Percentiles rank a stretch among this genome's conserved stretches.
Conservation (phyloP, 23 red algal genomes). For the Gracilaria domingensis region DNA sequence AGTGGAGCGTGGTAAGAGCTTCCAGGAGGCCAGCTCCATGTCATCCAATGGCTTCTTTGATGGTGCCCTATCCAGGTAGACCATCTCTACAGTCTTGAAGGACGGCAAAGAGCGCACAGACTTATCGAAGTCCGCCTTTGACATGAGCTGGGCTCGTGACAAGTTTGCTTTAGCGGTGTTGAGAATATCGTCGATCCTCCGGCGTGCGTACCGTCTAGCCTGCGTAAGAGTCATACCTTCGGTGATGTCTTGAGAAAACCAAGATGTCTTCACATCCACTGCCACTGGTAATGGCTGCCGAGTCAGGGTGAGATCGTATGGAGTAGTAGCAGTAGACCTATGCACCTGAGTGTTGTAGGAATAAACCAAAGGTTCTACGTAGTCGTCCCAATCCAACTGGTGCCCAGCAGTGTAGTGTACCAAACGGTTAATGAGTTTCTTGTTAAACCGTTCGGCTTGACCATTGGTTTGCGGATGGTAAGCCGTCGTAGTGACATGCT, state of each 20-base stretch:
- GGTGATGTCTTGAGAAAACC: not conserved
- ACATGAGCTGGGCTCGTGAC: not conserved
- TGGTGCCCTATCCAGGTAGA: not conserved
- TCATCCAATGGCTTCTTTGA: not conserved
- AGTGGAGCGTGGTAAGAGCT: not conserved
- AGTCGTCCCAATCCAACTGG: conserved; percentile 43
- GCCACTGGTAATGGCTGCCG: not conserved
- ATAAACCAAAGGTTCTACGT: conserved; percentile 21
- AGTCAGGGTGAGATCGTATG: conserved; percentile 26
- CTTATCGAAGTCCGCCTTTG: conserved; percentile 18
- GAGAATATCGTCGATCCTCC: not conserved
- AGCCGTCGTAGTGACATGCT: no score
- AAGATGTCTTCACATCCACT: not conserved
- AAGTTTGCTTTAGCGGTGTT: not conserved
- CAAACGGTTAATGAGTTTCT: not conserved
- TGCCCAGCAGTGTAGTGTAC: conserved; percentile 20
- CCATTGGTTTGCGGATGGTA: no score
- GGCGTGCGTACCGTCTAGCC: not conserved
- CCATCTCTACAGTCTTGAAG: not conserved
- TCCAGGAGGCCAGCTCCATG: not conserved
- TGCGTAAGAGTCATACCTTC: not conserved
- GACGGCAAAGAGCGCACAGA: not conserved
- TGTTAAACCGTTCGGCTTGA: conserved; percentile 20
- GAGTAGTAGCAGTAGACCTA: conserved; percentile 22
- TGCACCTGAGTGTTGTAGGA: conserved; percentile 49